Evolutionary conservation across 306 rosid species (phyloP).

Genomic region (Trichosanthes cucumerina): DNA sequence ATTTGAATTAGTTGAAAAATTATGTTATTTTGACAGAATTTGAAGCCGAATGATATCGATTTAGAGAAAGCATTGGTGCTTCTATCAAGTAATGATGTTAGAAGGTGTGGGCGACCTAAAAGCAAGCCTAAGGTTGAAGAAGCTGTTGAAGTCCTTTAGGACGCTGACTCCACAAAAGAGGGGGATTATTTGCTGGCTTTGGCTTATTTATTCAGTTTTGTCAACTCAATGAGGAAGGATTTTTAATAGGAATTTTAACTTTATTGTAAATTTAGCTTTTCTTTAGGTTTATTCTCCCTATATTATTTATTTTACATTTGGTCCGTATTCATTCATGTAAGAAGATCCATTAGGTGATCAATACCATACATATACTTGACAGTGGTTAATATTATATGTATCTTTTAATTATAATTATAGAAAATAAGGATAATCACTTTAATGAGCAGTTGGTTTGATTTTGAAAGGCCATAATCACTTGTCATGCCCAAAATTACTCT

Average conservation of each 20-base stretch:
- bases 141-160: constrained; percentile 40
- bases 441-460: not conserved
- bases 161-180: not conserved
- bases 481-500: too few relatives aligned
- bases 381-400: not conserved
- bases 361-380: not conserved
- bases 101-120: constrained; percentile 56
- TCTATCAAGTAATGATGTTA: constrained; percentile 39
- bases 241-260: not conserved
- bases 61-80: constrained; percentile 60
- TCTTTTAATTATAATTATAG: not conserved
- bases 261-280: not conserved
- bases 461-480: too few relatives aligned
- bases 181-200: not conserved
- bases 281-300: not conserved
- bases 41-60: constrained; percentile 44
- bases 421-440: not conserved
- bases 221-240: not conserved
- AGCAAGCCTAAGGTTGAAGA: constrained; percentile 34
- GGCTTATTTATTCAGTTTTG: not conserved
- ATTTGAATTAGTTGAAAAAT: not conserved
- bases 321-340: not conserved
- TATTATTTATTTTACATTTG: not conserved
- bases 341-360: not conserved
- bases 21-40: constrained; percentile 27